These are phyloP conservation scores for Arabidopsis hybrid DNA, from an alignment of 441 rosid species.

Conservation along the genomic window DNA sequence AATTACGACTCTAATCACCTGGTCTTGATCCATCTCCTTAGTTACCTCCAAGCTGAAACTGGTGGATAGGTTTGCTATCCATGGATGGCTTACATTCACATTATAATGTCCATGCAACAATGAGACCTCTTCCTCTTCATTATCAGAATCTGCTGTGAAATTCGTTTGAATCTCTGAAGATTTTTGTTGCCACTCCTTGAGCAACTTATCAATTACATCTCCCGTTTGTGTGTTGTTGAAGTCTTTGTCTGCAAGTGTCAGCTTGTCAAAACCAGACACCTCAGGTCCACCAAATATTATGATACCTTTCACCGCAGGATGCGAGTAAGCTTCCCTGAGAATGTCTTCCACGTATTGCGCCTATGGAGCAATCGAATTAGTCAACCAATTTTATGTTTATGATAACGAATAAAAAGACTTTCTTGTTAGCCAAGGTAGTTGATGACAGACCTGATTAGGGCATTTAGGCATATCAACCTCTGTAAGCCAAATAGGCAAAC, in stretches of 20 bases:
- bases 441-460: conserved; percentile 59
- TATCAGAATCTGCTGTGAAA: conserved; percentile 27
- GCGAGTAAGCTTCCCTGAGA: conserved; percentile 69
- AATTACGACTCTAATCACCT: conserved; percentile 31
- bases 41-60: conserved; percentile 46
- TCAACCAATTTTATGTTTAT: background rate
- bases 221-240: conserved; percentile 63
- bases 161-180: conserved; percentile 1
- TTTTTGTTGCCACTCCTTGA: conserved; percentile 57
- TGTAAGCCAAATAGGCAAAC: conserved; percentile 85
- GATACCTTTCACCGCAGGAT: conserved; percentile 74
- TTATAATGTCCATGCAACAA: conserved; percentile 67
- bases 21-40: conserved; percentile 35
- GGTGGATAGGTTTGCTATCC: conserved; percentile 37
- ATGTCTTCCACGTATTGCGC: conserved; percentile 67
- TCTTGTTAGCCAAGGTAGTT: conserved; percentile 16
- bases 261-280: conserved; percentile 58
- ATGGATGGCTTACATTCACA: conserved; percentile 51
- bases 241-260: conserved; percentile 59
- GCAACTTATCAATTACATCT: conserved; percentile 71
- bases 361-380: conserved; percentile 39
- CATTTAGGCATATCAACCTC: conserved; percentile 61
- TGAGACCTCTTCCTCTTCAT: conserved; percentile 50
- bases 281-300: conserved; percentile 70
- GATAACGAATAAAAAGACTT: background rate